Evolutionary conservation across 441 rosid species (phyloP).

Genomic region (Erysimum pusillum): DNA sequence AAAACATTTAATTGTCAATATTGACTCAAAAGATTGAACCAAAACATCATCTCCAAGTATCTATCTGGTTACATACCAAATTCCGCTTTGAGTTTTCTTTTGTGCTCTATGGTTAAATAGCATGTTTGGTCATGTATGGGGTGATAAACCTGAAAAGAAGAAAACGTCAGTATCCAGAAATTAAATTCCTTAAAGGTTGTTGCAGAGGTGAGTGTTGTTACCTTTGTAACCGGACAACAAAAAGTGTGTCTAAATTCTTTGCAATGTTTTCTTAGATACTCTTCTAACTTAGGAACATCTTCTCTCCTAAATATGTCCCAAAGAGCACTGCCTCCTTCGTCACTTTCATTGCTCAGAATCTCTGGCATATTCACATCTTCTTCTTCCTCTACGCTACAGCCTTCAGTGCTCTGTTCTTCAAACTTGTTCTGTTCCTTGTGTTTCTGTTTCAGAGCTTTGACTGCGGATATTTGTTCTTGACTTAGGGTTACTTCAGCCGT

Average conservation of each 20-base stretch:
- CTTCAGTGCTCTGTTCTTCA: conserved; percentile 37
- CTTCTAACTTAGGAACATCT: conserved; percentile 80
- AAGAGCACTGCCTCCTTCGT: conserved; percentile 65
- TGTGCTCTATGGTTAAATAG: conserved; percentile 76
- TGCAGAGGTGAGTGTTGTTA: conserved; percentile 30
- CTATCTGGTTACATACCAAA: conserved; percentile 53
- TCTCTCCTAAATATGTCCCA: conserved; percentile 98
- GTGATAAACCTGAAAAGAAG: conserved; percentile 63
- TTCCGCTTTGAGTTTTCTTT: conserved; percentile 81
- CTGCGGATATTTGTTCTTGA: conserved; percentile 59
- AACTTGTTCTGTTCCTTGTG: conserved; percentile 65
- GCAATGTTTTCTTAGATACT: conserved; percentile 71
- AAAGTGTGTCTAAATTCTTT: conserved; percentile 82
- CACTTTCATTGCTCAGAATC: conserved; percentile 26
- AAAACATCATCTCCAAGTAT: not conserved
- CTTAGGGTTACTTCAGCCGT: conserved; percentile 62
- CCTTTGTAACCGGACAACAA: conserved; percentile 76
- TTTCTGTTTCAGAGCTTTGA: conserved; percentile 59
- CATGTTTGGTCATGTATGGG: conserved; percentile 90
- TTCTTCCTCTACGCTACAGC: conserved; percentile 31
- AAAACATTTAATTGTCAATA: not conserved
- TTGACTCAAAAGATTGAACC: not conserved
- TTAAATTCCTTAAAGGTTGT: not conserved
- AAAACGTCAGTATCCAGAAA: not conserved
- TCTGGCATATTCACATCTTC: conserved; percentile 33